Base-by-base conservation (phyloP, 108 stramenopile species). In the Nannochloropsis salina region DNA sequence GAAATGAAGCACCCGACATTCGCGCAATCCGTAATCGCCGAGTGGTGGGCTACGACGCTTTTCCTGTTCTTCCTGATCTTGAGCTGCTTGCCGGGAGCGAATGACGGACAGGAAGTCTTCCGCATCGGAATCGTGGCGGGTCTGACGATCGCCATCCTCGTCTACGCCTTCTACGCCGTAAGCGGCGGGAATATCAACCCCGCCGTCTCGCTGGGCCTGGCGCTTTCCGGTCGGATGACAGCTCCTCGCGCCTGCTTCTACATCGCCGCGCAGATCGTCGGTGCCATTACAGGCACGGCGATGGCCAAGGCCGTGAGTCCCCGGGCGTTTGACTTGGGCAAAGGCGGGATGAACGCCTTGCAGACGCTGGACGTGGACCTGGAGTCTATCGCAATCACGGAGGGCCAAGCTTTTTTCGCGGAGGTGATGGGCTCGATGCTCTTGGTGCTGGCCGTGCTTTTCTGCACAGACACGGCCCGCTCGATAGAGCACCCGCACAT, bases 181-280 rank as follows among this genome's bases (percentile, higher is more conserved):
- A 84, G 83, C 42, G 87, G 87, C 42, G 87, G 83, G 21, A 88
- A 88, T 44, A 83, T 88, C 40, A 88, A 88, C 80, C 87, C 87
- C 1, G 87, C 87, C 18, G 87, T 88, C 43, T 88, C 87, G 9
- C 22, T 84, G 42, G 86, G 87, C 18, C 85, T 88, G 9, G 44
- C 44, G 22, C 20, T 88, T 8, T 83, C 83, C 20, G 84, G 74
- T 21, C 87, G 87, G 4, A 88, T 88, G 47, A 47, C 84, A 18
- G 15, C 84, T 40, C 82, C 80, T 15, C 85, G 87, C 12, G 84
- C 80, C 80, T 3, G 9, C 22, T 21, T 88, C 41, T 88, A 88
- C 80, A 5, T 88, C 20, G 44, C 61, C 8, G 86, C 43, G 43
- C 87, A 88, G 87, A 41, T 81, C 11, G 31, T 80, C 5, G 85